Conservation (phyloP, 2,329 filamentous ascomycete genomes). For the Phaeosphaeriaceae sp. region DNA sequence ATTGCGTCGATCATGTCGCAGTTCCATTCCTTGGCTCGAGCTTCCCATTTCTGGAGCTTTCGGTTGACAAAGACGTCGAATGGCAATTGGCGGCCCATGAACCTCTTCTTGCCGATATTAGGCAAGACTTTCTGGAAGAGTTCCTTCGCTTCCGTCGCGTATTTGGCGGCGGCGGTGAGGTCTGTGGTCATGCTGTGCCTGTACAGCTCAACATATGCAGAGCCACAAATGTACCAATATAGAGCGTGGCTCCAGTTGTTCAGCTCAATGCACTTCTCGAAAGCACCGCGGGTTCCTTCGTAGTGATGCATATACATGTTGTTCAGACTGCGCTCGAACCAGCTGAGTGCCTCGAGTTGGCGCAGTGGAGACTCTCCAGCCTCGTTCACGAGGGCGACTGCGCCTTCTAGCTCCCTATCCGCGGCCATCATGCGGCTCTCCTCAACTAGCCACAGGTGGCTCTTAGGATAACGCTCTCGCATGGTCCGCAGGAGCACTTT, state of each 20-base stretch:
- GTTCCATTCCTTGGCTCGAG: constrained; percentile 70
- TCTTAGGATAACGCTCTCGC: constrained; percentile 79
- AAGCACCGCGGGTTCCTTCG: constrained; percentile 73
- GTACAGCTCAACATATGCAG: constrained; percentile 82
- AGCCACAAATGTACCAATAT: constrained; percentile 88
- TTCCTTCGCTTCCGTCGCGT: constrained; percentile 64
- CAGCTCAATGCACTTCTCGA: constrained; percentile 60
- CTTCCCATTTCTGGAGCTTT: constrained; percentile 89
- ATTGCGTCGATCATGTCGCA: constrained; percentile 77
- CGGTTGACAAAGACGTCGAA: constrained; percentile 86
- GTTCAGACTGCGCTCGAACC: constrained; percentile 83
- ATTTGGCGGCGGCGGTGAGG: constrained; percentile 52
- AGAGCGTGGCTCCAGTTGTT: constrained; percentile 91
- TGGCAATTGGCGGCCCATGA: constrained; percentile 88
- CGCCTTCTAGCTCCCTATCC: constrained; percentile 69
- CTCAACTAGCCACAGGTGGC: constrained; percentile 85
- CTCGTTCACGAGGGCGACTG: constrained; percentile 69
- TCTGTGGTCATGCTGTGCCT: constrained; percentile 60
- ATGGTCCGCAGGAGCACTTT: constrained; percentile 73
- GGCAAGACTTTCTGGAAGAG: constrained; percentile 75
- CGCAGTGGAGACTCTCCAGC: constrained; percentile 76
- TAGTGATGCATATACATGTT: constrained; percentile 83
- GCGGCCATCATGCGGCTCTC: constrained; percentile 79
- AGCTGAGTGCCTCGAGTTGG: constrained; percentile 83
- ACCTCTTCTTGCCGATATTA: constrained; percentile 82